These are phyloP conservation scores for Claviceps humidiphila DNA, from an alignment of 2,329 filamentous ascomycete species.

Conservation along the genomic window DNA sequence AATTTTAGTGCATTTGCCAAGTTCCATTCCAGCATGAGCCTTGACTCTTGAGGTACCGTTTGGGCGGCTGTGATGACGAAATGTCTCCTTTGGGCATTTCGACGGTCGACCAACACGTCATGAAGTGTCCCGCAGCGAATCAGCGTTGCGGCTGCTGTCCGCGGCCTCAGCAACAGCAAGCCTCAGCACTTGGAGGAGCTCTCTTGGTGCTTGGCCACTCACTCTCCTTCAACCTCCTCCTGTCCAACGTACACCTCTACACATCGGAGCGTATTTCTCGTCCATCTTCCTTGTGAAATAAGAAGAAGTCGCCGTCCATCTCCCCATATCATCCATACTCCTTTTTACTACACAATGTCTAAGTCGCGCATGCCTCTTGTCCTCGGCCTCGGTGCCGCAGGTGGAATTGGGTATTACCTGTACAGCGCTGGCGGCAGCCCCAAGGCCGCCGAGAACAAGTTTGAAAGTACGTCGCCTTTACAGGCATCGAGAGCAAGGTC, in stretches of 20 bases:
- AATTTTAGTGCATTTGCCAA: neutral
- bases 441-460: conserved; percentile 72
- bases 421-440: conserved; percentile 74
- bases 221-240: no score
- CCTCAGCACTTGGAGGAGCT: neutral
- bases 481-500: neutral
- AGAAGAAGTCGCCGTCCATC: neutral
- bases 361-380: conserved; percentile 32
- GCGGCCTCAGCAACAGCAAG: neutral
- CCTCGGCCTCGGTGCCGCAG: conserved; percentile 50
- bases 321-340: neutral
- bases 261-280: no score
- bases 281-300: no score
- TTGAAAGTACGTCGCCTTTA: conserved; percentile 49
- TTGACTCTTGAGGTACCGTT: neutral
- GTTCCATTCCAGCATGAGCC: neutral
- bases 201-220: no score
- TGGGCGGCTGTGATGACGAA: neutral
- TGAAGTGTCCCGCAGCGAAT: neutral
- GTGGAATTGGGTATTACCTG: conserved; percentile 76
- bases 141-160: neutral
- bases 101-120: neutral
- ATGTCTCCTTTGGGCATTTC: neutral
- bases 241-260: no score
- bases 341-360: conserved; percentile 26